Evolutionary conservation across 257 asterid species (phyloP).

Genomic region (Primulina eburnea): DNA sequence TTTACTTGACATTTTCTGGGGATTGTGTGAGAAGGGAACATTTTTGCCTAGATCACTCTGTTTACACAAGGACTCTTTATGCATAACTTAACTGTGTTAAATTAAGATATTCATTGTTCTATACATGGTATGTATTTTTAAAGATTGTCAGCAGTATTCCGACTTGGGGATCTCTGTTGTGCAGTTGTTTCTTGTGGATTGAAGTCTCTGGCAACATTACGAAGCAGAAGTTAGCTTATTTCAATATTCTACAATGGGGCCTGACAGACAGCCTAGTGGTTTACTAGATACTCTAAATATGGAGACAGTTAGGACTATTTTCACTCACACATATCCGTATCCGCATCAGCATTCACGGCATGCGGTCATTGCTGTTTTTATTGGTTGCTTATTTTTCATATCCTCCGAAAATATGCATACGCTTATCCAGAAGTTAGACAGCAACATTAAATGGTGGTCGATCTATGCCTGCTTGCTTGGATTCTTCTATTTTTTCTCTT

Average conservation of each 20-base stretch:
- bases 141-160: constrained; percentile 29
- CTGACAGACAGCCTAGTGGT: constrained; percentile 59
- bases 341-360: constrained; percentile 99
- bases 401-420: constrained; percentile 97
- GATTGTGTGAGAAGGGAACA: neutral
- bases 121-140: constrained; percentile 2
- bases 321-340: constrained; percentile 85
- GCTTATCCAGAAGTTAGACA: constrained; percentile 93
- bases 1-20: constrained; percentile 4
- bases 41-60: neutral
- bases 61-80: neutral
- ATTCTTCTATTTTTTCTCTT: constrained; percentile 96
- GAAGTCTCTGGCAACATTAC: constrained; percentile 25
- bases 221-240: constrained; percentile 26
- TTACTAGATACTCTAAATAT: constrained; percentile 73
- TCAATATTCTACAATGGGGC: constrained; percentile 45
- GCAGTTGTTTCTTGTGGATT: constrained; percentile 31
- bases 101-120: constrained; percentile 2
- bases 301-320: constrained; percentile 91
- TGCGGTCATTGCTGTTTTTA: constrained; percentile 87
- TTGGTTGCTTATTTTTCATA: constrained; percentile 94
- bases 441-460: constrained; percentile 99
- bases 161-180: constrained; percentile 25
- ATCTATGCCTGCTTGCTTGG: constrained; percentile 98
- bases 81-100: neutral